Evolutionary conservation across 306 rosid species (phyloP).

Genomic region (Lathyrus sativus): DNA sequence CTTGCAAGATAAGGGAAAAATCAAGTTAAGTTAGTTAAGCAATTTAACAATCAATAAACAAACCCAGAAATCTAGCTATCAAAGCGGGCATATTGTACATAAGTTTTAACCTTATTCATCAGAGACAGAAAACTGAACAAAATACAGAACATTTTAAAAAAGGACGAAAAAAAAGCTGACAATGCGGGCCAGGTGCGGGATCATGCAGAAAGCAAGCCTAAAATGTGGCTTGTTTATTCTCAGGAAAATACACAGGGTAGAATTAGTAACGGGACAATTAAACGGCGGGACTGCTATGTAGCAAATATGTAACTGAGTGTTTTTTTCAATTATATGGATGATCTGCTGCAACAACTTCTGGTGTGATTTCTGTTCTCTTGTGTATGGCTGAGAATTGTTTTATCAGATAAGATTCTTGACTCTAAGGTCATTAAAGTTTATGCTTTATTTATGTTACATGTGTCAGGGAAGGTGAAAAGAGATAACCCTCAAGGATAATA

Average conservation of each 20-base stretch:
- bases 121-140: slow-evolving; percentile 16
- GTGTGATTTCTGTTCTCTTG: slow-evolving; percentile 1
- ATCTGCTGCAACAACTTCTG: neutral
- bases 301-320: neutral
- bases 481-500: slow-evolving; percentile 10
- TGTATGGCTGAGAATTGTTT: neutral
- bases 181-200: neutral
- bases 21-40: slow-evolving; percentile 15
- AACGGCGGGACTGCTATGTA: neutral
- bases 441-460: neutral
- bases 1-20: slow-evolving; percentile 30
- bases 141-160: slow-evolving; percentile 13
- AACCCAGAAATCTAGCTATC: slow-evolving; percentile 24
- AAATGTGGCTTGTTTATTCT: neutral
- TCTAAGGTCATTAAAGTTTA: neutral
- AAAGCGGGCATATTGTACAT: neutral
- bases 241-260: neutral
- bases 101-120: slow-evolving; percentile 4
- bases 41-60: slow-evolving; percentile 13
- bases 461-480: slow-evolving; percentile 29
- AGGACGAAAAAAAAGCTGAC: neutral
- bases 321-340: neutral
- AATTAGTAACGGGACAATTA: neutral
- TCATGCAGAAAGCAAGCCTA: slow-evolving; percentile 17
- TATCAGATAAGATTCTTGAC: neutral